These are phyloP conservation scores for Cupressus sempervirens DNA, from an alignment of 75 land plant species.

Conservation along the genomic window DNA sequence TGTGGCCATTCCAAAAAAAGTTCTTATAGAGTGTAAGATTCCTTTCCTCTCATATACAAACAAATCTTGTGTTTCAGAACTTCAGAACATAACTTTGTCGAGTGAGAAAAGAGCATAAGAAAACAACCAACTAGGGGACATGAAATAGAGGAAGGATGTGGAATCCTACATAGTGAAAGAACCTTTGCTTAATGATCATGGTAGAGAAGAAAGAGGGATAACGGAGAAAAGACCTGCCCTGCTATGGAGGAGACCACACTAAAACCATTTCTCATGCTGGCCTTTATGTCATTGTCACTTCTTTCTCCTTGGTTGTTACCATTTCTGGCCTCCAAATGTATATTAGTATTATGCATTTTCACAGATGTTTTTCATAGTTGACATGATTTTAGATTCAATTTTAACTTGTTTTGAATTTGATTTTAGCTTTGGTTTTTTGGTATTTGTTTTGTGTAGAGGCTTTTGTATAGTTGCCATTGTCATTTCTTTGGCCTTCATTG, in stretches of 20 bases:
- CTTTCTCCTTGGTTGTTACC: slow-evolving; percentile 74
- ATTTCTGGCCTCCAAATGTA: slow-evolving; percentile 44
- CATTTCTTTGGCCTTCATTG: slow-evolving; percentile 61
- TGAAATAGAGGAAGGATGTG: too few species aligned
- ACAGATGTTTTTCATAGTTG: background rate
- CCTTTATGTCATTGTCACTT: slow-evolving; percentile 65
- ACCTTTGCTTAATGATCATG: too few species aligned
- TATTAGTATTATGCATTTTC: slow-evolving; percentile 18
- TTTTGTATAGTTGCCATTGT: slow-evolving; percentile 56
- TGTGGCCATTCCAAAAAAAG: too few species aligned
- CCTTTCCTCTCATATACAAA: too few species aligned
- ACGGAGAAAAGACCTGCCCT: background rate
- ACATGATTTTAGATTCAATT: background rate
- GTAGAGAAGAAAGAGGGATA: background rate
- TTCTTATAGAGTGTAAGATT: too few species aligned
- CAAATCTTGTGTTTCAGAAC: too few species aligned
- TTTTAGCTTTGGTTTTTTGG: background rate
- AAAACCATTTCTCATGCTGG: slow-evolving; percentile 76
- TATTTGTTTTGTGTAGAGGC: too few species aligned
- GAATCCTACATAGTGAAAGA: too few species aligned
- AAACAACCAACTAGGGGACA: too few species aligned
- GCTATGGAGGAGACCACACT: slow-evolving; percentile 37
- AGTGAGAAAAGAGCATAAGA: too few species aligned
- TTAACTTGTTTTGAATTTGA: background rate
- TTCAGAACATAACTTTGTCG: too few species aligned